Base-by-base conservation (phyloP, 495 filamentous ascomycete species). In the Tuber melanosporum region DNA sequence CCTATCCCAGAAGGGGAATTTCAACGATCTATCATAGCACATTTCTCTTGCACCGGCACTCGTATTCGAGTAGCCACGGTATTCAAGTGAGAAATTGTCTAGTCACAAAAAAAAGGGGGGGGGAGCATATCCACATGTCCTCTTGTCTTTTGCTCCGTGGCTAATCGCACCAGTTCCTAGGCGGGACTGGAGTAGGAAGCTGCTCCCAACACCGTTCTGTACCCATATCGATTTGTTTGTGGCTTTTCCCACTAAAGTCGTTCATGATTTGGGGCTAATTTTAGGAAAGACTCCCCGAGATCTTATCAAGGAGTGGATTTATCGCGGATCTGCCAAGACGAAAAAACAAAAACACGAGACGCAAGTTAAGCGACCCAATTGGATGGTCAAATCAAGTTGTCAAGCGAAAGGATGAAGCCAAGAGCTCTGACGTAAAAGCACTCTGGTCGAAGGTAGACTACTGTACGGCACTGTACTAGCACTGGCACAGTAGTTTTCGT, bases 361-460 rank as follows among this genome's bases (percentile, higher is more conserved):
- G 71, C 73, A 73, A 75, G 52, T 47, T 80, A 80, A 80, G 77
- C 78, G 77, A 79, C n/a, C 78, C 78, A 80, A 73, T 75, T 32
- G 14, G 3, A 62, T 32, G 10, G 3, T 32, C 57, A 32, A 32
- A 32, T 62, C 42, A n/a, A 14, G 20, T 9, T 26, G 20, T 15
- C 45, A 15, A 69, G 17, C 62, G 36, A 62, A 42, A 73, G 43
- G 39, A 42, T 66, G 73, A 80, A 79, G 77, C 43, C 46, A 73
- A 73, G 76, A 66, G 32, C 66, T 47, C 71, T 74, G 71, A 42
- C 78, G 73, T 75, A 41, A 41, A 41, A 41, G 39, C 39, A 41
- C 4, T 41, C 4, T 41, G 39, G 39, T 41, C 39, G 39, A 41
- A 41, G 39, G 39, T 41, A 41, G 4, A 5, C 4, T 41, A 41